Percentiles rank a stretch among this genome's conserved stretches.
Evolutionary conservation across 2,329 filamentous ascomycete species (phyloP).

Genomic region (Colletotrichum siamense): DNA sequence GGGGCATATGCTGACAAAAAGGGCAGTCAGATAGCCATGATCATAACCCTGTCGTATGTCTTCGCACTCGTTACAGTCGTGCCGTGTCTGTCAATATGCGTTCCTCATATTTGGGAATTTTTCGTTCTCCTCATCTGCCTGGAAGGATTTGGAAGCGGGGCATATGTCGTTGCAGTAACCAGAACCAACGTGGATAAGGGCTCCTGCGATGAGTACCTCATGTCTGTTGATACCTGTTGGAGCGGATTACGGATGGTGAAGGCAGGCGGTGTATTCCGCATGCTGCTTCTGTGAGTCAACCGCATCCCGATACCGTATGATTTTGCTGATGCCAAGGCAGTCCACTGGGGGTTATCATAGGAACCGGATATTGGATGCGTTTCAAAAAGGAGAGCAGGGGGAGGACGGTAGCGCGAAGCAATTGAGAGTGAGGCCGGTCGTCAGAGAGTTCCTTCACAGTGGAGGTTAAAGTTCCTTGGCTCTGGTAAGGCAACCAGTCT

Average conservation of each 20-base stretch:
- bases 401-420: neutral
- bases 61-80: neutral
- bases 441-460: neutral
- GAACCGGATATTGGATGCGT: neutral
- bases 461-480: neutral
- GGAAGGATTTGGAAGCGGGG: neutral
- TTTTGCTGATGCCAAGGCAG: neutral
- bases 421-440: neutral
- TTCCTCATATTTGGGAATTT: neutral
- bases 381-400: neutral
- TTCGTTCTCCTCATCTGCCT: neutral
- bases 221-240: neutral
- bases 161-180: neutral
- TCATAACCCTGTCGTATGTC: neutral
- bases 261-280: neutral
- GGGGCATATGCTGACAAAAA: neutral
- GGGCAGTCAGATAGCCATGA: neutral
- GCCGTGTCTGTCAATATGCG: neutral
- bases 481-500: neutral
- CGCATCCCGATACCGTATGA: neutral
- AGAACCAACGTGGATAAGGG: neutral
- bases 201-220: neutral
- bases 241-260: neutral
- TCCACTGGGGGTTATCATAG: neutral
- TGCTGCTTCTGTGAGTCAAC: neutral